These are phyloP conservation scores for Babesia bovis DNA, from an alignment of 169 alveolate species.

Conservation along the genomic window DNA sequence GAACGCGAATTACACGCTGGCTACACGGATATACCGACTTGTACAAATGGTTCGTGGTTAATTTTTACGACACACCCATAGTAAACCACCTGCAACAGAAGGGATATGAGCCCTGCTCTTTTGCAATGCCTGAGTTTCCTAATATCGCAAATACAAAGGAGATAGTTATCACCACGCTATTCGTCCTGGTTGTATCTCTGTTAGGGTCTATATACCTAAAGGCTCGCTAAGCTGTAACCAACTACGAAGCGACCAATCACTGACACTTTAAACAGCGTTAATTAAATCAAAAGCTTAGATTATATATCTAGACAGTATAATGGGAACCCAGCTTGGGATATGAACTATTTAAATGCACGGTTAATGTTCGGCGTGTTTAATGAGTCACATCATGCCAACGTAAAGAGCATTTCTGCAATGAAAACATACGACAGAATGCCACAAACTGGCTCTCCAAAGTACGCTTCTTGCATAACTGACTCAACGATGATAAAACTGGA, in stretches of 20 bases:
- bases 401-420: slow-evolving; percentile 55
- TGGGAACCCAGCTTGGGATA: too few relatives aligned
- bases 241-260: too few relatives aligned
- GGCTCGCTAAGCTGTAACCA: not conserved
- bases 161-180: not conserved
- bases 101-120: slow-evolving; percentile 19
- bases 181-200: not conserved
- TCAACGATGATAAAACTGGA: slow-evolving; percentile 40
- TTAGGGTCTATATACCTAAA: not conserved
- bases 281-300: too few relatives aligned
- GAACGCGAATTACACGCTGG: slow-evolving; percentile 16
- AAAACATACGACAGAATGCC: slow-evolving; percentile 47
- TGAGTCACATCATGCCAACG: slow-evolving; percentile 59
- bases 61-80: slow-evolving; percentile 29
- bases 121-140: not conserved
- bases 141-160: not conserved
- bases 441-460: slow-evolving; percentile 53
- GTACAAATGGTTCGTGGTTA: slow-evolving; percentile 22
- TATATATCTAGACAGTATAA: too few relatives aligned
- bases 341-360: too few relatives aligned
- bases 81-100: slow-evolving; percentile 1
- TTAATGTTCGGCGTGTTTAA: too few relatives aligned
- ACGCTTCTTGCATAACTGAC: slow-evolving; percentile 41
- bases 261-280: too few relatives aligned
- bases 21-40: slow-evolving; percentile 15